Evolutionary conservation across 148 eudicot species (phyloP).

Genomic region (Rhododendron griersonianum): DNA sequence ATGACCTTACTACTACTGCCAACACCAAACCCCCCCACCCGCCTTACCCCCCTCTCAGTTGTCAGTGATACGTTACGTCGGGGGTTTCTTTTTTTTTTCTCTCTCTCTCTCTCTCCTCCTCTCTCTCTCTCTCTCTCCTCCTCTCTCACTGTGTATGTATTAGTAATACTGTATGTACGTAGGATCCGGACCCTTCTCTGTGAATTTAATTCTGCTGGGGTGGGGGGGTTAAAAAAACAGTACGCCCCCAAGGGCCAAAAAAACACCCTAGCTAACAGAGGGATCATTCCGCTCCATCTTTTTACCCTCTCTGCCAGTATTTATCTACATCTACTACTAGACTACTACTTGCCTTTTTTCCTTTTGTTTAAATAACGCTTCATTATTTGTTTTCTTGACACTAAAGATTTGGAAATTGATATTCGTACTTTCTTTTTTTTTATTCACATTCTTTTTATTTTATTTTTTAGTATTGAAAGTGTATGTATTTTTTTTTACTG

Average conservation of each 20-base stretch:
- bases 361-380: neutral
- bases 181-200: neutral
- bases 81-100: constrained; percentile 14
- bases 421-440: too few relatives aligned
- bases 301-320: neutral
- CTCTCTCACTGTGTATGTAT: neutral
- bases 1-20: constrained; percentile 22
- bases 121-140: too few relatives aligned
- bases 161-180: neutral
- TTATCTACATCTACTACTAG: neutral
- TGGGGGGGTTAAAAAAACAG: neutral
- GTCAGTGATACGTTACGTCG: constrained; percentile 61
- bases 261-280: neutral
- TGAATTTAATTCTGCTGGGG: neutral
- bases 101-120: neutral
- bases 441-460: too few relatives aligned
- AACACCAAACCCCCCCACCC: neutral
- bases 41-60: constrained; percentile 7
- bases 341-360: neutral
- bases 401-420: too few relatives aligned
- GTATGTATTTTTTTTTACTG: too few relatives aligned
- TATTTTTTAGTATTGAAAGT: too few relatives aligned
- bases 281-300: neutral
- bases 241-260: neutral
- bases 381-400: too few relatives aligned